phyloP scores from a whole-genome alignment of 78 protist genomes.

The Anaeramoeba ignava region DNA sequence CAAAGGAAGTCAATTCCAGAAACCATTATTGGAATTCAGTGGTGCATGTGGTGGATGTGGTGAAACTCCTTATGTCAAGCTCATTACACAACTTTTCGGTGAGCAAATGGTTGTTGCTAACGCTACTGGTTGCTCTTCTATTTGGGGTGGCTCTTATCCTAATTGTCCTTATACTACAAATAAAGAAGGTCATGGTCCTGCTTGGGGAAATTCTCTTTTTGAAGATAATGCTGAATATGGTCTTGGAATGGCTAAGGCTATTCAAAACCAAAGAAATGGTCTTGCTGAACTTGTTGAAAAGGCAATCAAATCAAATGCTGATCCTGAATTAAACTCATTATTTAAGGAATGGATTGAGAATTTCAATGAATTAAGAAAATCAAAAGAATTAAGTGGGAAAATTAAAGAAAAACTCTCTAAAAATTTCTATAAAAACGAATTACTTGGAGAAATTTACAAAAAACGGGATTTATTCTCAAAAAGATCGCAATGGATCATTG shows the following conservation, averaged over 20 bases:
- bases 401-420: not conserved
- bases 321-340: not conserved
- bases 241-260: slow-evolving; percentile 38
- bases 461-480: slow-evolving; percentile 7
- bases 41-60: slow-evolving; percentile 67
- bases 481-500: not conserved
- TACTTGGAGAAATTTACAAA: not conserved
- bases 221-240: slow-evolving; percentile 68
- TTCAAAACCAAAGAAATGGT: slow-evolving; percentile 5
- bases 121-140: slow-evolving; percentile 65
- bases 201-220: slow-evolving; percentile 65
- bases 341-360: slow-evolving; percentile 8
- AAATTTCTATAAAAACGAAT: not conserved
- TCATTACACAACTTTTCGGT: slow-evolving; percentile 54
- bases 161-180: slow-evolving; percentile 39
- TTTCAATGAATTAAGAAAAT: not conserved
- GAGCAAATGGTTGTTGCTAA: slow-evolving; percentile 55
- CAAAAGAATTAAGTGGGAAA: not conserved
- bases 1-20: slow-evolving; percentile 42
- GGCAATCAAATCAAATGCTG: not conserved
- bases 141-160: slow-evolving; percentile 44
- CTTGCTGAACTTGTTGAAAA: slow-evolving; percentile 11
- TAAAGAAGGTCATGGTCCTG: slow-evolving; percentile 56
- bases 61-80: slow-evolving; percentile 54
- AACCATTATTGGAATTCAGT: slow-evolving; percentile 50